phyloP scores from a whole-genome alignment of 306 rosid species.

The Neltuma alba region DNA sequence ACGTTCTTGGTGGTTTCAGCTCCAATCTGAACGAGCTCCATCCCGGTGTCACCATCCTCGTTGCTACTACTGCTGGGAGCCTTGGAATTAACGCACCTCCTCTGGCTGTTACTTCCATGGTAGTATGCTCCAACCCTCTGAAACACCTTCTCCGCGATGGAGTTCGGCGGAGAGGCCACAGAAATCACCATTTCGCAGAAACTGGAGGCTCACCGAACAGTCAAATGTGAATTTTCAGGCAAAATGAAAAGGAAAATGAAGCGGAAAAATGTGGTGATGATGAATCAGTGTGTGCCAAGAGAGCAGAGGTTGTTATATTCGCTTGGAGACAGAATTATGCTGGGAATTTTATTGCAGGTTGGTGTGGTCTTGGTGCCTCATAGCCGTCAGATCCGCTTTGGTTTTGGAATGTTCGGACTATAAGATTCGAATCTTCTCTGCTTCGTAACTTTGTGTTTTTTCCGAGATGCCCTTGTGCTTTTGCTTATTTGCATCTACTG shows the following conservation, averaged over 20 bases:
- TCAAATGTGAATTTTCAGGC: constrained; percentile 34
- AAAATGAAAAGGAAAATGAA: background rate
- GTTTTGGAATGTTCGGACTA: constrained; percentile 4
- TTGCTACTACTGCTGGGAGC: constrained; percentile 26
- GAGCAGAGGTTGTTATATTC: constrained; percentile 11
- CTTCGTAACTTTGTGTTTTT: background rate
- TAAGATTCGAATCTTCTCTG: constrained; percentile 14
- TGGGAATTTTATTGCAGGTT: background rate
- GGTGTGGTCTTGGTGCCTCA: background rate
- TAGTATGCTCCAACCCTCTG: constrained; percentile 53
- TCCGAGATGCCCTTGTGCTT: background rate
- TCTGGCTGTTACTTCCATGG: constrained; percentile 36
- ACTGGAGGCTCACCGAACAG: constrained; percentile 23
- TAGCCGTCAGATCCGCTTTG: background rate
- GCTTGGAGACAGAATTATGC: constrained; percentile 1
- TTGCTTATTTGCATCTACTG: background rate
- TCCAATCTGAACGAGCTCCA: constrained; percentile 91
- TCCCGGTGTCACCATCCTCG: constrained; percentile 50
- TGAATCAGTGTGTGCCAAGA: background rate
- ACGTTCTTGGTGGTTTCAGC: constrained; percentile 90
- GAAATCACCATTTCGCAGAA: constrained; percentile 53
- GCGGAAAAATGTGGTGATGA: background rate
- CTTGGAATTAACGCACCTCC: constrained; percentile 39
- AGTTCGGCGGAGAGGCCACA: constrained; percentile 57
- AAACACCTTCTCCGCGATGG: constrained; percentile 73